Evolutionary conservation across 306 rosid genomes (phyloP), one percentile per base, ranked within the genome.

Genomic region (Trifolium dubium): DNA sequence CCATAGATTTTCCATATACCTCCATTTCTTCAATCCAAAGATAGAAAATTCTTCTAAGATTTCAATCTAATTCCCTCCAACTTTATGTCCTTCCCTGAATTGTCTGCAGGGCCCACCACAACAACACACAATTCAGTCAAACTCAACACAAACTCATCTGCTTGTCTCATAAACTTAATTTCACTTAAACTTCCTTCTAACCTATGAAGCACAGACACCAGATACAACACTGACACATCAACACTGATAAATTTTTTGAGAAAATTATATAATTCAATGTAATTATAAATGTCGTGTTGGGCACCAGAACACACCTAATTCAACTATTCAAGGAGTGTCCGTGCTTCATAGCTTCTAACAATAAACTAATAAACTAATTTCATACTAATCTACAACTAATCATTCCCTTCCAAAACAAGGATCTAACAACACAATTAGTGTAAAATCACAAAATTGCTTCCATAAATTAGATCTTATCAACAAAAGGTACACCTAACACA

Each of bases 1-100:
- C 89, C 88, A 83, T 75, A 78, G 93, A 76, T 78, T 95, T 88
- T 8, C 92, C 92, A 89, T 81, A 85, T 80, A 85, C 92, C 92
- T 92, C 99, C 99, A 95, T 95, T 81, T 72, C 78, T 77, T 82
- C 79, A 60, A 74, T 80, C 56, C 74, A 84, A 73, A 76, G 11
- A 73, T 77, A 73, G 79, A 74, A 80, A 84, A 83, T 67, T 81
- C 88, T 68, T 81, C 86, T 74, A 80, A 51, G 76, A 67, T 85
- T 80, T 85, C 86, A 83, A 84, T 64, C 85, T 79, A 64, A 71
- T 41, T 79, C 78, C 61, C 70, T 74, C 83, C 76, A 64, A 74
- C 79, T 77, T 56, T 61, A 74, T 67, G 82, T 79, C 86, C 89
- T 70, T 68, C 71, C 84, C 86, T 39, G 76, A 77, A 79, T 78